These are phyloP conservation scores for Sclerotinia glacialis DNA, from an alignment of 2,329 filamentous ascomycete genomes.

Conservation along the genomic window DNA sequence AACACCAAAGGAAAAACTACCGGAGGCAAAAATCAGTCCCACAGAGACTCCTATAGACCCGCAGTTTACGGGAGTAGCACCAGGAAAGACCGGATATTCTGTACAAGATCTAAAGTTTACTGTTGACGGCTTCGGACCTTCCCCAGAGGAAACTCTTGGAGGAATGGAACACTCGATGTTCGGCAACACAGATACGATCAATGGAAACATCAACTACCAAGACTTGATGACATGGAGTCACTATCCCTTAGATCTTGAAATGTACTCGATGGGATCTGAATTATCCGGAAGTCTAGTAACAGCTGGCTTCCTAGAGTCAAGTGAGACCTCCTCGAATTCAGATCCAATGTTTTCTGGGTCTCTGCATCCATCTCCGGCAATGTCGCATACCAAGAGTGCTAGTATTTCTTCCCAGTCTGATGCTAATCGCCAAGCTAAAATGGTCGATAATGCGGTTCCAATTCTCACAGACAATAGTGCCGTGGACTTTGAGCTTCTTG, in stretches of 20 bases:
- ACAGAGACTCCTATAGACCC: conserved; percentile 1
- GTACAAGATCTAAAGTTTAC: conserved; percentile 15
- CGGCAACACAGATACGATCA: conserved; percentile 22
- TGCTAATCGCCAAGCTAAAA: conserved; percentile 13
- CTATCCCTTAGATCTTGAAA: conserved; percentile 46
- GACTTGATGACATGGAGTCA: conserved; percentile 48
- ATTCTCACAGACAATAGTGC: conserved; percentile 40
- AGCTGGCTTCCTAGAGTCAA: conserved; percentile 10
- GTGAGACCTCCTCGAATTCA: conserved; percentile 16
- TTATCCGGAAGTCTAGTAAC: conserved; percentile 14
- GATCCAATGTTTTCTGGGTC: conserved; percentile 16
- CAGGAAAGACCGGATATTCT: conserved; percentile 1
- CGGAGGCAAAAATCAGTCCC: conserved; percentile 1
- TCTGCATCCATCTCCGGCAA: conserved; percentile 19
- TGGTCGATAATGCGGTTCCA: not conserved
- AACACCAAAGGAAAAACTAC: conserved; percentile 2
- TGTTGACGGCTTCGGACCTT: conserved; percentile 16
- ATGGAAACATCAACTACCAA: conserved; percentile 43
- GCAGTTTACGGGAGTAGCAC: conserved; percentile 14
- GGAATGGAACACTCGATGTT: conserved; percentile 18
- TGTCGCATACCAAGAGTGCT: conserved; percentile 22
- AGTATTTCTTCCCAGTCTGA: conserved; percentile 21
- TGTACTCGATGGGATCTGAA: conserved; percentile 27
- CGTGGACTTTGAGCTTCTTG: conserved; percentile 48
- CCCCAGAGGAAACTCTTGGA: conserved; percentile 10